Conservation (phyloP, 495 filamentous ascomycete species). For the Schizothecium vesticola region DNA sequence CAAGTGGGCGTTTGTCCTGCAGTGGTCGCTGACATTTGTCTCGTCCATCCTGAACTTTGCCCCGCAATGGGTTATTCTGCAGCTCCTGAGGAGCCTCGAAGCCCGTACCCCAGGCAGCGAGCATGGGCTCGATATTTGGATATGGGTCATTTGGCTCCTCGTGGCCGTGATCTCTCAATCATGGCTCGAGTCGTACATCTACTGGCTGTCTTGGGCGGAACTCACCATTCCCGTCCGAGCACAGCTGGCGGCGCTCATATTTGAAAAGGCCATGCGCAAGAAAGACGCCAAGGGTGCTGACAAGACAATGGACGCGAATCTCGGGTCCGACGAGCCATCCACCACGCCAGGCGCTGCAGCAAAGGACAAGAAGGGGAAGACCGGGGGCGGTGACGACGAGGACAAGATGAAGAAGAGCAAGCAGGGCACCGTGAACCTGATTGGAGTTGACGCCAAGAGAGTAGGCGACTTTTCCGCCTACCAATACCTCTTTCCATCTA, state of each 20-base stretch:
- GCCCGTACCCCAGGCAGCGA: constrained; percentile 37
- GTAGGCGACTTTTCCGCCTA: constrained; percentile 65
- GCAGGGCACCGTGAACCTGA: constrained; percentile 74
- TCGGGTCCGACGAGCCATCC: constrained; percentile 13
- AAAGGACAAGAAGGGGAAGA: constrained; percentile 17
- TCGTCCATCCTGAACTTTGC: constrained; percentile 56
- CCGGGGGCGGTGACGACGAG: constrained; percentile 44
- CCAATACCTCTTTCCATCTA: constrained; percentile 58
- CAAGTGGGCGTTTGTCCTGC: constrained; percentile 45
- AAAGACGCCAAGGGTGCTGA: constrained; percentile 62
- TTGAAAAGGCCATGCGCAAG: constrained; percentile 70
- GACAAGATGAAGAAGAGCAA: constrained; percentile 53
- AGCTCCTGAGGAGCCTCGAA: constrained; percentile 62
- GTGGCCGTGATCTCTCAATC: constrained; percentile 49
- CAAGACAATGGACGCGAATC: constrained; percentile 26
- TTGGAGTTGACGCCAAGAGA: constrained; percentile 70
- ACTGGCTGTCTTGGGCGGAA: constrained; percentile 61
- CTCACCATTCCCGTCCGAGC: constrained; percentile 60
- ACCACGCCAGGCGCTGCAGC: constrained; percentile 21
- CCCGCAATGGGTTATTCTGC: constrained; percentile 63
- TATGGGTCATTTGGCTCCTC: constrained; percentile 63
- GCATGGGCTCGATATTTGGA: constrained; percentile 49
- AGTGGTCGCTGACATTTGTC: constrained; percentile 49
- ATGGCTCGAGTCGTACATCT: constrained; percentile 56
- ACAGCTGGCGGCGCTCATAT: constrained; percentile 67